Evolutionary conservation across 2,329 filamentous ascomycete genomes (phyloP), one percentile per base, ranked within the genome.

Genomic region (Pseudomassariella vexata): DNA sequence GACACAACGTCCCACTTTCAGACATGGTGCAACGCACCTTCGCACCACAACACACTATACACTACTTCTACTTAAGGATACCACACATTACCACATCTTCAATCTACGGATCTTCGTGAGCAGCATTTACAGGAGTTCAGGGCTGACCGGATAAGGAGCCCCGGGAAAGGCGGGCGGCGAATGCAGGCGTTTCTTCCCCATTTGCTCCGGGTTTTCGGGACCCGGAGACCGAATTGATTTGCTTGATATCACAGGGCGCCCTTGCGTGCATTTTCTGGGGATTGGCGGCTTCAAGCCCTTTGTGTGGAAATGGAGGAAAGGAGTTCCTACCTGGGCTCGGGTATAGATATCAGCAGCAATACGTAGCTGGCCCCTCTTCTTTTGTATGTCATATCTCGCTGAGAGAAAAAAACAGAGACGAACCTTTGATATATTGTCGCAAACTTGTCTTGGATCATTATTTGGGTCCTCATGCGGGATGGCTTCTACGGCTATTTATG

Each of bases 121-220:
- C 24, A 44, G 49, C 49, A 54, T 54, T 54, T 54, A 40, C 48
- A 38, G 40, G 51, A 47, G 50, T 54, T 53, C 34, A 33, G 38
- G 20, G 32, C 18, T 24, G n/a, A 15, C 12, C n/a, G 14, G 24
- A 15, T 7, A 18, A 10, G 12, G 18, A 22, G 24, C 9, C 16
- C 22, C 10, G 5, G 14, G 12, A 24, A 18, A 16, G 32, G 35
- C 39, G 36, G 38, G 36, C 32, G 34, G 42, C 39, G 37, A 41
- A 39, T 37, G 40, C 34, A 41, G 41, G 44, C 37, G 41, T 32
- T 29, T 29, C 29, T 32, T 29, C 27, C 29, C 18, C 27, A 18
- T 31, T 35, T 38, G 35, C 17, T 37, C 22, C 25, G n/a, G n/a
- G n/a, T n/a, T n/a, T n/a, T n/a, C n/a, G n/a, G n/a, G n/a, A n/a